Evolutionary conservation across 2,329 filamentous ascomycete species (phyloP), one percentile per base, ranked within the genome.

Genomic region (Fusarium nodosum): DNA sequence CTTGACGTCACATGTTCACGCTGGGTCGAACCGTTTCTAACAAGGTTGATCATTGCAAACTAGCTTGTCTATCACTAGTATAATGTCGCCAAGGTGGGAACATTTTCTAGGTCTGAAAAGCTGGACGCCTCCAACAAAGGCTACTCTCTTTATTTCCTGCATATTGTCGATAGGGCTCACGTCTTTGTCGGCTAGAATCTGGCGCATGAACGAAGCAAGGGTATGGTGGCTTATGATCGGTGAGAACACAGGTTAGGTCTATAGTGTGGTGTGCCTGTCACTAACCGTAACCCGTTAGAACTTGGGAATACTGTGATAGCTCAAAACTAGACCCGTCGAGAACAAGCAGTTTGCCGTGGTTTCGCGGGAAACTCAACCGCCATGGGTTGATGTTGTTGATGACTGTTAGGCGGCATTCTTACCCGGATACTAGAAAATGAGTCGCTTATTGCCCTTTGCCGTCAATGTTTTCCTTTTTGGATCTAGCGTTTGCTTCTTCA

Each of bases 251-350:
- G n/a, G 28, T 2, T 2, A 15, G 2, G 12, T 15, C 3, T 26
- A 3, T 2, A 3, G 8, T 18, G 20, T 18, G 1, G 3, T 20
- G 3, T 7, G 11, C 7, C 6, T 8, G 12, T 18, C 18, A 9
- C 42, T 20, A 30, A 45, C 42, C 11, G 15, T 20, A 13, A 6
- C 5, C 3, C 11, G 42, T 30, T 30, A 20, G 7, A 13, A 20
- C 4, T 11, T 7, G 20, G 12, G 13, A 9, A 30, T 15, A 12
- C 8, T 10, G 24, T 4, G 18, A 44, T 12, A 11, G 24, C 5
- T 8, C 0, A 15, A 15, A 10, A 18, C 3, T 46, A 15, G 4
- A 46, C 7, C 11, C 10, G 12, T 30, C 18, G 30, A 11, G 18
- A 46, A 30, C 1, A 30, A 46, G 4, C 4, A n/a, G 3, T n/a